phyloP scores from a whole-genome alignment of 345 rosid species.

The Brassica carinata region DNA sequence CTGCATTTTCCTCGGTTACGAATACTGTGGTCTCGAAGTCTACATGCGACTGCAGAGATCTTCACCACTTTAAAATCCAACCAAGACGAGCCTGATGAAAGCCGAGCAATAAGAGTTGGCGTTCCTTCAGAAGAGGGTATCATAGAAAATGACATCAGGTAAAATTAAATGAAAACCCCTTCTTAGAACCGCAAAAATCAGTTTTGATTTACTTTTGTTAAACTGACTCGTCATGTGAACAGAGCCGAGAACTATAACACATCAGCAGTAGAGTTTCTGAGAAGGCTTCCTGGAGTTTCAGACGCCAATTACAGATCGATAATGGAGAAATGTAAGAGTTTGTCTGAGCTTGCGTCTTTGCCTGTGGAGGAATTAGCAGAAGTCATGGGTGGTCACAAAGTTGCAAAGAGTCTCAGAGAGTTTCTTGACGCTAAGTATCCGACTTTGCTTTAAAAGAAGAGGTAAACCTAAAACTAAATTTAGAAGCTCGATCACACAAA shows the following conservation, averaged over 20 bases:
- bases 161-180: background rate
- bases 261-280: conserved; percentile 87
- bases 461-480: background rate
- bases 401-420: conserved; percentile 76
- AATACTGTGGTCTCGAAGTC: conserved; percentile 93
- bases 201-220: too few relatives aligned
- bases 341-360: conserved; percentile 76
- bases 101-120: conserved; percentile 82
- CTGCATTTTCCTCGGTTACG: conserved; percentile 91
- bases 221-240: conserved; percentile 27
- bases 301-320: conserved; percentile 82
- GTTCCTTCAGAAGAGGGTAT: conserved; percentile 94
- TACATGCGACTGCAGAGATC: conserved; percentile 94
- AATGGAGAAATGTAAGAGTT: conserved; percentile 87
- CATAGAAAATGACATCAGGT: conserved; percentile 90
- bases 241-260: conserved; percentile 97
- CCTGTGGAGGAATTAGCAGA: conserved; percentile 68
- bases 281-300: conserved; percentile 90
- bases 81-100: conserved; percentile 92
- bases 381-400: conserved; percentile 90
- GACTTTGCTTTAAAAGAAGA: conserved; percentile 55
- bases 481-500: conserved; percentile 11
- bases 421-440: conserved; percentile 96
- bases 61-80: conserved; percentile 83
- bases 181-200: background rate